Base-by-base conservation (phyloP, 2,329 filamentous ascomycete species). In the Arthrobotrys sphaeroides region DNA sequence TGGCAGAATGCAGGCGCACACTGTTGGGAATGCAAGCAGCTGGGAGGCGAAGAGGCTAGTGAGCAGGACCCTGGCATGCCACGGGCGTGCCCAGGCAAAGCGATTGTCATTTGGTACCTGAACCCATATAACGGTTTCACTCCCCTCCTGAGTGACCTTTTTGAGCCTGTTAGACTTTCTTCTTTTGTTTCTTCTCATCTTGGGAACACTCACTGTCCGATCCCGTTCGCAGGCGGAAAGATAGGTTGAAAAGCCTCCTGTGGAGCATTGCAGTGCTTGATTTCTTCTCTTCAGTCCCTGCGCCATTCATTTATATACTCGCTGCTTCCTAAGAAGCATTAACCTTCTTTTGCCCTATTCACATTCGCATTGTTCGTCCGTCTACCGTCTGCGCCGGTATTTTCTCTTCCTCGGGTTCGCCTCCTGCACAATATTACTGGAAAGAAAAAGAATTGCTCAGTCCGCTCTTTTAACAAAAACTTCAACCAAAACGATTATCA, bases 41-140 rank as follows among this genome's bases (percentile, higher is more conserved):
- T 61, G 53, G 65, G 47, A 64, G 28, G 47, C 24, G 38, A 51
- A 53, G 61, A 65, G 45, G 61, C 61, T 49, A 45, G 59, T 45
- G 42, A 55, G 20, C 26, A 49, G 20, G 12, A 55, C 26, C 26
- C 59, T 42, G 28, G 68, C 42, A 45, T 51, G 28, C 36, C 55
- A 47, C 18, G 42, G 26, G 55, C 43, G 45, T 55, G 47, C 45
- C 45, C 57, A 55, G 68, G 42, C 59, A 64, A 22, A 47, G 20
- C 13, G 51, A 65, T 55, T 47, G 57, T 33, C 59, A 62, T 64
- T 64, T 64, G 57, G 60, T 65, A 65, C 68, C 68, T 60, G 49
- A 45, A 59, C 49, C 60, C 62, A 68, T 74, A 74, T 74, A 74
- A 67, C 62, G 61, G 70, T 74, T 74, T 74, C 70, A 74, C 24